A percentile compares a stretch with the other conserved stretches of the same genome.
These are phyloP conservation scores for Brachypodium distachyon DNA, from an alignment of 202 grass and related monocot genomes.

Conservation along the genomic window DNA sequence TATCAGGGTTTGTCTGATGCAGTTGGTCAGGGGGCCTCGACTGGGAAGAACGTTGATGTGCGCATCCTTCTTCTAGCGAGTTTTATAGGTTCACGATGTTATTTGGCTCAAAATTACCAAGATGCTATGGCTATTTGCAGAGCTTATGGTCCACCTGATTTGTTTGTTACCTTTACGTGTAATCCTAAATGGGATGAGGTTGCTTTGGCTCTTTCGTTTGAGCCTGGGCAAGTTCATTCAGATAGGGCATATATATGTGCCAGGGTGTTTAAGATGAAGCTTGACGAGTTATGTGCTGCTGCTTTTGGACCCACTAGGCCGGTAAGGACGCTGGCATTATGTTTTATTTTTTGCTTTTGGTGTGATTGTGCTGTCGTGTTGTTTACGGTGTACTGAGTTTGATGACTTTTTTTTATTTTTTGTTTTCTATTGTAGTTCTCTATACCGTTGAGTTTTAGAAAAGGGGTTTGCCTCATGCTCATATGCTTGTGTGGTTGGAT, in stretches of 20 bases:
- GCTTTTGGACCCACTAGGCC: background rate
- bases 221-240: background rate
- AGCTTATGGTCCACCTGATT: background rate
- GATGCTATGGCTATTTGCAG: conserved; percentile 6
- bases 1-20: background rate
- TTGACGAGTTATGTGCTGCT: rapidly evolving
- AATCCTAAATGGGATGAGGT: conserved; percentile 17
- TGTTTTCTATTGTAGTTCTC: background rate
- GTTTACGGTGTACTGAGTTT: no score
- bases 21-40: background rate
- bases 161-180: conserved; percentile 1
- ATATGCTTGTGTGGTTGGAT: background rate
- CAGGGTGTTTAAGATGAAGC: background rate
- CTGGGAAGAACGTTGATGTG: background rate
- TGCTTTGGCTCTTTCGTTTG: background rate
- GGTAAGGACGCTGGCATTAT: no score
- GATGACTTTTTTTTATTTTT: background rate
- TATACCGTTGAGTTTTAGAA: conserved; percentile 4
- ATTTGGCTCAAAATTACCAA: conserved; percentile 21
- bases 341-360: no score
- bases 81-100: background rate
- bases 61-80: background rate
- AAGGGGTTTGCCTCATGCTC: background rate
- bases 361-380: background rate
- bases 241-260: background rate